phyloP scores from a whole-genome alignment of 2,329 filamentous ascomycete species.

The Fulvia fulva region DNA sequence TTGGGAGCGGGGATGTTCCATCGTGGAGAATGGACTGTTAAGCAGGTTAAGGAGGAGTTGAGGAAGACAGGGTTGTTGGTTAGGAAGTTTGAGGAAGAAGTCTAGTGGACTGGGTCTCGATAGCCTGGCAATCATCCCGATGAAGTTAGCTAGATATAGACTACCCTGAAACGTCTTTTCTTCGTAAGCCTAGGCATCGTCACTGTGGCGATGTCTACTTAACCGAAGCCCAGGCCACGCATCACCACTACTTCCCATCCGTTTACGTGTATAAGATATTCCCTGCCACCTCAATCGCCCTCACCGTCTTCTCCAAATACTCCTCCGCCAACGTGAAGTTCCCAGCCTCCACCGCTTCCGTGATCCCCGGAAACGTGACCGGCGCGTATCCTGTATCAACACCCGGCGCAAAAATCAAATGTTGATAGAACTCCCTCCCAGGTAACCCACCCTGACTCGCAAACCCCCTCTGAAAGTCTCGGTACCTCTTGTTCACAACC shows the following conservation, averaged over 20 bases:
- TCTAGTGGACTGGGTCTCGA: constrained; percentile 20
- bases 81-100: constrained; percentile 66
- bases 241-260: neutral
- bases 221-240: neutral
- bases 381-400: constrained; percentile 63
- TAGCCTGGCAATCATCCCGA: too few relatives aligned
- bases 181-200: neutral
- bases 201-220: too few relatives aligned
- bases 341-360: constrained; percentile 45
- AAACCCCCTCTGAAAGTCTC: constrained; percentile 46
- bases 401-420: constrained; percentile 47
- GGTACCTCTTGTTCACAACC: constrained; percentile 43
- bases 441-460: constrained; percentile 45
- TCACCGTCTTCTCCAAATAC: constrained; percentile 20
- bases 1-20: constrained; percentile 98
- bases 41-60: constrained; percentile 85
- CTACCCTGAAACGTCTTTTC: neutral
- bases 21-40: constrained; percentile 88
- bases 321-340: constrained; percentile 17
- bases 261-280: constrained; percentile 17
- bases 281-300: constrained; percentile 19
- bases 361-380: constrained; percentile 58
- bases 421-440: constrained; percentile 43
- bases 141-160: neutral
- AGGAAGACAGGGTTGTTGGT: constrained; percentile 68